Evolutionary conservation across 148 eudicot genomes (phyloP).

Genomic region (Chenopodium suecicum): DNA sequence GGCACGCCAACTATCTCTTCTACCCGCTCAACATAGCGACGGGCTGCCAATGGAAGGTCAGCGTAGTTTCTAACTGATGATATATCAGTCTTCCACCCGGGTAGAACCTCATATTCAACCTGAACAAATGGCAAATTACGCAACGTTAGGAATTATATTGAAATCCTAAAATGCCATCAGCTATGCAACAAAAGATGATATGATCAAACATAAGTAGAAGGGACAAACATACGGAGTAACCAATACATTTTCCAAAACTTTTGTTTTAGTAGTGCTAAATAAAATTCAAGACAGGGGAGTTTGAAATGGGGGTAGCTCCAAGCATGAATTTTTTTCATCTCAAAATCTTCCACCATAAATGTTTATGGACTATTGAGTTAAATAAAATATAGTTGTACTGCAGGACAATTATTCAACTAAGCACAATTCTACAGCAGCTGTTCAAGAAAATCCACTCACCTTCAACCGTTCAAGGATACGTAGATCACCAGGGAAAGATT

Average conservation of each 20-base stretch:
- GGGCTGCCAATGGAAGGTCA: slow-evolving; percentile 79
- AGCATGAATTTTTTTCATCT: not conserved
- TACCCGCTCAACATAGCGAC: slow-evolving; percentile 70
- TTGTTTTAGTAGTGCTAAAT: not conserved
- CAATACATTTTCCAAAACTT: not conserved
- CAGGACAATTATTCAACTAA: not conserved
- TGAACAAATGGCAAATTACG: slow-evolving; percentile 24
- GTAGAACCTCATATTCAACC: slow-evolving; percentile 91
- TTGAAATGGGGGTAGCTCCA: not conserved
- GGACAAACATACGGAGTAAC: not conserved
- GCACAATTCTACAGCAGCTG: not conserved
- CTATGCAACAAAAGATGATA: not conserved
- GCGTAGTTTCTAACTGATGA: slow-evolving; percentile 67
- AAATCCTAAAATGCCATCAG: not conserved
- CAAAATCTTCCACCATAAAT: not conserved
- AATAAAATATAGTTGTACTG: not conserved
- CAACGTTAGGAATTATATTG: not conserved
- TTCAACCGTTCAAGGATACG: slow-evolving; percentile 68
- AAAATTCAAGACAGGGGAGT: not conserved
- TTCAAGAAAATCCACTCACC: slow-evolving; percentile 35
- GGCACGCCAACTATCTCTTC: slow-evolving; percentile 87
- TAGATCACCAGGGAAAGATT: slow-evolving; percentile 83
- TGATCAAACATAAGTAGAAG: not conserved
- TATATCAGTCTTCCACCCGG: slow-evolving; percentile 85
- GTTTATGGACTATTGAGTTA: not conserved